phyloP scores from a whole-genome alignment of 2,329 filamentous ascomycete species.

The Trichoderma hamatum region DNA sequence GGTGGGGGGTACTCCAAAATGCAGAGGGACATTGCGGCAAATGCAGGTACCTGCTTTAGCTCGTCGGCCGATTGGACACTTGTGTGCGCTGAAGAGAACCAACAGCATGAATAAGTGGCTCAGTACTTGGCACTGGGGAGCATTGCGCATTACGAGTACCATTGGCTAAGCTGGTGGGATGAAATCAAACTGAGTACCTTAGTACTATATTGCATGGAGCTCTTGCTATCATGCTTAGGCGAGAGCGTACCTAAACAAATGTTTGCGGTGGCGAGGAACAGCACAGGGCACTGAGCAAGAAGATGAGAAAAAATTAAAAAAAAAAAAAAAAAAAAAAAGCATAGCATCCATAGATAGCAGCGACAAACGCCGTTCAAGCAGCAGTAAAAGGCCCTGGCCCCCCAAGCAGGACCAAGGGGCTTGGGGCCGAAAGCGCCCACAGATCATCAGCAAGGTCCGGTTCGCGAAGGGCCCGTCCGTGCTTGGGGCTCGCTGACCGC shows the following conservation, averaged over 20 bases:
- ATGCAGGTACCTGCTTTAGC: conserved; percentile 27
- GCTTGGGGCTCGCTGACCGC: conserved; percentile 18
- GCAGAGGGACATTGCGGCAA: conserved; percentile 24
- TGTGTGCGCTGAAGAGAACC: background rate
- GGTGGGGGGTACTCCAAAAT: conserved; percentile 15
- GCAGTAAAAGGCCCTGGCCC: background rate
- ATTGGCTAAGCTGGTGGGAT: background rate
- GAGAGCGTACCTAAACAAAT: background rate
- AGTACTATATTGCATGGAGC: background rate
- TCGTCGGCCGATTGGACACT: background rate
- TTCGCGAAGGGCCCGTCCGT: conserved; percentile 9
- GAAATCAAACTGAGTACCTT: background rate
- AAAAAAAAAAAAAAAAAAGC: background rate
- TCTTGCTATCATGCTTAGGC: background rate
- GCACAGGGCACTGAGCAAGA: background rate
- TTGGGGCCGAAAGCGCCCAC: conserved; percentile 12
- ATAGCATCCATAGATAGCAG: background rate
- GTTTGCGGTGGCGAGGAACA: background rate
- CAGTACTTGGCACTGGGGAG: too few species aligned
- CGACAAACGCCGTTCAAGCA: background rate
- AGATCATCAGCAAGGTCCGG: conserved; percentile 19
- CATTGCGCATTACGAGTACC: background rate
- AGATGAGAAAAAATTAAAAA: background rate
- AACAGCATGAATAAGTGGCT: background rate
- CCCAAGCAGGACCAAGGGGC: conserved; percentile 1